Evolutionary conservation across 108 stramenopile species (phyloP).

Genomic region (Stephanodiscus minutulus): DNA sequence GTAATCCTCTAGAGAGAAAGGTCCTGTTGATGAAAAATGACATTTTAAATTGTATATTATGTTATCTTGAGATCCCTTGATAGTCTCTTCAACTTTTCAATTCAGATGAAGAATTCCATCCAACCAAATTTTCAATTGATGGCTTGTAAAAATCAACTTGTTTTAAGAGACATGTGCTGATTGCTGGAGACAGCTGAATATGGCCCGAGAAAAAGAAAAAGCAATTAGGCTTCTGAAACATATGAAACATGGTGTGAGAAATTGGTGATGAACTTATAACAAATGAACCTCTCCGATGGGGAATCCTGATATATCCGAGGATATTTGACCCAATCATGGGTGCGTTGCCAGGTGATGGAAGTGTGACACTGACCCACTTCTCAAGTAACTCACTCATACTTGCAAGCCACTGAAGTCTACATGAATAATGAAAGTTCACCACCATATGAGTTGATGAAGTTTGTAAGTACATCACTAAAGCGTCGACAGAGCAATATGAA

Average conservation of each 20-base stretch:
- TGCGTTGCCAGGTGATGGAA: slow-evolving; percentile 8
- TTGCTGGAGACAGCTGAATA: slow-evolving; percentile 42
- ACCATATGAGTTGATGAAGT: background rate
- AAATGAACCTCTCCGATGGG: slow-evolving; percentile 29
- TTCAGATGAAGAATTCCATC: slow-evolving; percentile 3
- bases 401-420: slow-evolving; percentile 44
- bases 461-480: background rate
- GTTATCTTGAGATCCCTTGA: too few relatives aligned
- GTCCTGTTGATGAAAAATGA: too few relatives aligned
- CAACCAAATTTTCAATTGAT: slow-evolving; percentile 38
- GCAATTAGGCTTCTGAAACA: background rate
- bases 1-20: too few relatives aligned
- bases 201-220: background rate
- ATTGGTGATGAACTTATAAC: background rate
- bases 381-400: slow-evolving; percentile 55
- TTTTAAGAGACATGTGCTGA: slow-evolving; percentile 38
- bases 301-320: slow-evolving; percentile 10
- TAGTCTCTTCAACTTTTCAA: too few relatives aligned
- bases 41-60: too few relatives aligned
- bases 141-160: slow-evolving; percentile 51
- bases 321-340: slow-evolving; percentile 11
- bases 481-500: background rate
- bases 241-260: background rate
- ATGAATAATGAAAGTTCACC: slow-evolving; percentile 8
- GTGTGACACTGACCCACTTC: slow-evolving; percentile 48